A percentile compares a stretch with the other conserved stretches of the same genome.
Evolutionary conservation across 768 basidiomycete genomes (phyloP).

Genomic region (Tricholoma sp.): DNA sequence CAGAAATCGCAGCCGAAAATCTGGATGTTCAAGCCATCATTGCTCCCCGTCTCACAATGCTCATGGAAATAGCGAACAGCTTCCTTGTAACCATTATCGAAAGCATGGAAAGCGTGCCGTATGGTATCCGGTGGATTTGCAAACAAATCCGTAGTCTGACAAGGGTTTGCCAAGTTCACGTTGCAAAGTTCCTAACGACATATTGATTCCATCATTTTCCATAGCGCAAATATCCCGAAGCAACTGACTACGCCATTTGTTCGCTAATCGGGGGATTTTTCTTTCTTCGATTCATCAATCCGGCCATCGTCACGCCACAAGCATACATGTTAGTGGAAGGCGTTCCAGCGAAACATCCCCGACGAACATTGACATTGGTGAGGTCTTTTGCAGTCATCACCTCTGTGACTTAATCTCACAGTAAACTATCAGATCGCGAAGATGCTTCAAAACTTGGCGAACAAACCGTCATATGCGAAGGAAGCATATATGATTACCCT

Average conservation of each 20-base stretch:
- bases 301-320: constrained; percentile 97
- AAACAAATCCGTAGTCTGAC: constrained; percentile 98
- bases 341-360: constrained; percentile 95
- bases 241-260: constrained; percentile 96
- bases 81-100: constrained; percentile 98
- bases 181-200: neutral
- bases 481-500: constrained; percentile 98
- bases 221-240: constrained; percentile 98
- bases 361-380: constrained; percentile 88
- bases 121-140: constrained; percentile 99
- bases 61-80: constrained; percentile 99
- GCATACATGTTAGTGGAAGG: constrained; percentile 99
- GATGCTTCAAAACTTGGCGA: constrained; percentile 98
- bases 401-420: constrained; percentile 4
- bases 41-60: constrained; percentile 93
- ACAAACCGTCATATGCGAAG: constrained; percentile 97
- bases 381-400: neutral
- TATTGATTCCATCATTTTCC: neutral
- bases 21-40: constrained; percentile 97
- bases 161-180: constrained; percentile 50
- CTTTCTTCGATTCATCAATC: constrained; percentile 99
- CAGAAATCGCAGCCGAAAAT: constrained; percentile 93
- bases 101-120: constrained; percentile 96
- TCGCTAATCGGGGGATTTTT: constrained; percentile 99
- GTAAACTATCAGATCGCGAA: constrained; percentile 76